Conservation (phyloP, 192 early-diverging fungal species). For the Coemansia sp. region DNA sequence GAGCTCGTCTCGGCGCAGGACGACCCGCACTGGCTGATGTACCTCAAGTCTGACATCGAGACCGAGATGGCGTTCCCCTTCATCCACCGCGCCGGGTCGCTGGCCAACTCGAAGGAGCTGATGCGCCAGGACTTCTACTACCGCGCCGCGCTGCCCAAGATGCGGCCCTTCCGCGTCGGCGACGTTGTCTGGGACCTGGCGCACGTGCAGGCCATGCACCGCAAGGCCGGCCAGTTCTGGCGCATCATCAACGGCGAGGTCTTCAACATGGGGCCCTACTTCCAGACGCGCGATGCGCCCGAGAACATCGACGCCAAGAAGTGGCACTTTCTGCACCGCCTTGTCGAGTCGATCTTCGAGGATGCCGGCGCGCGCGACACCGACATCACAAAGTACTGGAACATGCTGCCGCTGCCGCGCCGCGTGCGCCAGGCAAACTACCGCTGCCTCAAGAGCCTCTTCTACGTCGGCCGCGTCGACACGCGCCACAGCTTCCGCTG, state of each 20-base stretch:
- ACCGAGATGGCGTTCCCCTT: conserved; percentile 29
- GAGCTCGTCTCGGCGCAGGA: conserved; percentile 39
- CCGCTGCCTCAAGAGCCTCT: conserved; percentile 79
- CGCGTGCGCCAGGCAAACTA: conserved; percentile 44
- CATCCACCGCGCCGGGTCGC: conserved; percentile 27
- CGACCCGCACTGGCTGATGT: conserved; percentile 48
- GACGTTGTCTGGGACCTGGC: conserved; percentile 61
- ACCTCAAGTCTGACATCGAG: conserved; percentile 33
- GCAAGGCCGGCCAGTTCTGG: conserved; percentile 56
- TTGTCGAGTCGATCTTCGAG: conserved; percentile 64
- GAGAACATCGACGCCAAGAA: conserved; percentile 53
- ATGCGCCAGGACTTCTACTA: conserved; percentile 58
- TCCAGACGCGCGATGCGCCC: conserved; percentile 53
- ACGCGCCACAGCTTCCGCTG: conserved; percentile 77
- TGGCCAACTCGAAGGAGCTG: conserved; percentile 50
- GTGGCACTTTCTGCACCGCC: conserved; percentile 61
- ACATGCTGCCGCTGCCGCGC: conserved; percentile 41
- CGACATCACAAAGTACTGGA: conserved; percentile 62
- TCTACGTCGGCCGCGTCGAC: conserved; percentile 83
- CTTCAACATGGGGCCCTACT: conserved; percentile 69
- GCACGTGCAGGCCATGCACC: conserved; percentile 54
- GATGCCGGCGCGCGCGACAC: conserved; percentile 57
- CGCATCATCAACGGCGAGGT: conserved; percentile 65
- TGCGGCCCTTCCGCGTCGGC: conserved; percentile 58
- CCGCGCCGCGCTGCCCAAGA: conserved; percentile 52